phyloP scores from a whole-genome alignment of 768 basidiomycete species.

The Amanita rubescens region DNA sequence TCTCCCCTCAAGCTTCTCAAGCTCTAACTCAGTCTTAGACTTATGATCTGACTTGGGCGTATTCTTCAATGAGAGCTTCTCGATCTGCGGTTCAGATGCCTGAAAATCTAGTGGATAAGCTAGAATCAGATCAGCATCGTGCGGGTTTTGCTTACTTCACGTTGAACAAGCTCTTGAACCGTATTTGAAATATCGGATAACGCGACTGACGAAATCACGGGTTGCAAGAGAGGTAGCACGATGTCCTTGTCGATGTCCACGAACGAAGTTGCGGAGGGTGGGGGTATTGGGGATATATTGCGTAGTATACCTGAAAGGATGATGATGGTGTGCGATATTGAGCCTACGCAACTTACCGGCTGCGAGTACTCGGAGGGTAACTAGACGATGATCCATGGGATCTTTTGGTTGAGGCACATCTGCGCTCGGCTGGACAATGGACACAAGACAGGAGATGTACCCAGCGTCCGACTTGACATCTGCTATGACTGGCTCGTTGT shows the following conservation, averaged over 20 bases:
- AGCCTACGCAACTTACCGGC: constrained; percentile 42
- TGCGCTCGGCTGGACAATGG: constrained; percentile 41
- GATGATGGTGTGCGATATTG: background rate
- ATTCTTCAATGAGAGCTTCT: constrained; percentile 54
- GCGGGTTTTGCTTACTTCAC: constrained; percentile 33
- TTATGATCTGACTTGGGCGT: constrained; percentile 74
- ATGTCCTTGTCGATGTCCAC: constrained; percentile 68
- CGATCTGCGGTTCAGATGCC: constrained; percentile 44
- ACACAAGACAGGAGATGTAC: constrained; percentile 59
- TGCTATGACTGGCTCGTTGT: constrained; percentile 70
- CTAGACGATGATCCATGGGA: constrained; percentile 36
- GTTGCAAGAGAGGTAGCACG: constrained; percentile 62
- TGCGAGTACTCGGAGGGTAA: constrained; percentile 57
- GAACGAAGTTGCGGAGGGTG: constrained; percentile 52
- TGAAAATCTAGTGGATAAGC: constrained; percentile 17
- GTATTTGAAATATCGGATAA: constrained; percentile 40
- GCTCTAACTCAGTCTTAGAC: constrained; percentile 55
- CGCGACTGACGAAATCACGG: constrained; percentile 54
- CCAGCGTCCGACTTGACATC: constrained; percentile 53
- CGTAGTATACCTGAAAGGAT: constrained; percentile 54
- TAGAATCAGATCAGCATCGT: constrained; percentile 2
- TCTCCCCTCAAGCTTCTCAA: constrained; percentile 65
- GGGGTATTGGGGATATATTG: constrained; percentile 71
- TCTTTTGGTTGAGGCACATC: constrained; percentile 33
- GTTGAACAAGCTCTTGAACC: constrained; percentile 44